A percentile compares a stretch with the other conserved stretches of the same genome.
Evolutionary conservation across 768 basidiomycete species (phyloP).

Genomic region (Tricholoma sp.): DNA sequence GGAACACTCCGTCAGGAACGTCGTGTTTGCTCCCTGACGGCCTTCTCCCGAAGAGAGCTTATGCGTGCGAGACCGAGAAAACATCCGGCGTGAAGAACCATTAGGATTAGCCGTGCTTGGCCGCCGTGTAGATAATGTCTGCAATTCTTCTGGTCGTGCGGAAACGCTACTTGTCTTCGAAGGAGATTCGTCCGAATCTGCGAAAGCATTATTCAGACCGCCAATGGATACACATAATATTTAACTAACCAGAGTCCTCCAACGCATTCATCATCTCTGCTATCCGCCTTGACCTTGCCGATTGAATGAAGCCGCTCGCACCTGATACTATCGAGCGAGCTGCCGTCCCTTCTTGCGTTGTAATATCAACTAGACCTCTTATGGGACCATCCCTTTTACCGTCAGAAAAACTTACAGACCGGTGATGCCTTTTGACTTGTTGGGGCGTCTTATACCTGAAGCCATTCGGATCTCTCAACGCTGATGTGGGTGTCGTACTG

Average conservation of each 20-base stretch:
- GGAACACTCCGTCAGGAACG: slow-evolving; percentile 91
- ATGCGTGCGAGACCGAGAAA: slow-evolving; percentile 40
- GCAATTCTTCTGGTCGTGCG: slow-evolving; percentile 42
- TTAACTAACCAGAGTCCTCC: slow-evolving; percentile 56
- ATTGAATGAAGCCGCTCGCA: slow-evolving; percentile 39
- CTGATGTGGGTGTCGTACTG: slow-evolving; percentile 53
- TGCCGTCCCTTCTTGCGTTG: slow-evolving; percentile 29
- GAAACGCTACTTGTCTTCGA: slow-evolving; percentile 45
- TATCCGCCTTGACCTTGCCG: slow-evolving; percentile 75
- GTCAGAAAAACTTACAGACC: slow-evolving; percentile 96
- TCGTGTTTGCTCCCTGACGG: slow-evolving; percentile 32
- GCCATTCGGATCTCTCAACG: slow-evolving; percentile 47
- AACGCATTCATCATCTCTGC: slow-evolving; percentile 73
- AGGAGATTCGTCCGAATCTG: slow-evolving; percentile 46
- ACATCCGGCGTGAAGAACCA: slow-evolving; percentile 34
- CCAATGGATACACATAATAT: not conserved
- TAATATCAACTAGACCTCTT: slow-evolving; percentile 40
- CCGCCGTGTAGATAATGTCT: slow-evolving; percentile 38
- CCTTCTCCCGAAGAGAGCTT: slow-evolving; percentile 27
- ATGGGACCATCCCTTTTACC: slow-evolving; percentile 91
- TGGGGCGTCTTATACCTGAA: slow-evolving; percentile 52
- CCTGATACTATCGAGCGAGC: slow-evolving; percentile 7
- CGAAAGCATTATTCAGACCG: slow-evolving; percentile 3
- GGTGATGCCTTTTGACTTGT: slow-evolving; percentile 46
- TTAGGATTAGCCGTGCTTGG: slow-evolving; percentile 26